Base-by-base conservation (phyloP, 495 filamentous ascomycete genomes). In the Aspergillus saccharolyticus region DNA sequence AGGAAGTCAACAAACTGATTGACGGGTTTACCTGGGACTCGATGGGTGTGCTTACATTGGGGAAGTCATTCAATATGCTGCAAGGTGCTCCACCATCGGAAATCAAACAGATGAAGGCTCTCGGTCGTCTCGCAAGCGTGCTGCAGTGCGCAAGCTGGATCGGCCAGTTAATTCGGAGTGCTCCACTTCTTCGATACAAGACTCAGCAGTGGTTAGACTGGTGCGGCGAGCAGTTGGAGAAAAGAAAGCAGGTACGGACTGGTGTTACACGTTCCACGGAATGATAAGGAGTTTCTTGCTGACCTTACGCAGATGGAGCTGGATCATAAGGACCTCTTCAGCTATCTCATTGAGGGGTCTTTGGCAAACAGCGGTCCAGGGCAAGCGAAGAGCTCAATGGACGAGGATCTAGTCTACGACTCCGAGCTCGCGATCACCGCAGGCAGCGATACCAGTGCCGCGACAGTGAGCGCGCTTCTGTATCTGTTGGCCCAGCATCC, bases 401-500 rank as follows among this genome's bases (percentile, higher is more conserved):
- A 57, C n/a, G 25, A 39, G 25, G 58, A 56, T 12, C 22, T 61
- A 3, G 20, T 56, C 44, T 53, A 28, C 33, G 54, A 61, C 21
- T 46, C 58, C 4, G 54, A 61, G 44, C 54, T 61, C 9, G 44
- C 54, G 4, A 55, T 61, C 18, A 44, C 21, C 1, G 54, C 54
- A 6, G 53, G 58, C 16, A 61, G 58, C 30, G 48, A 61, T 30
- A 61, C 58, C 16, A 57, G 49, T 17, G 48, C 50, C 7, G 25
- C 54, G 20, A 49, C 49, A 21, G 20, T 56, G 12, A 61, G 43
- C 33, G 42, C 39, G 25, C 33, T 52, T n/a, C 16, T 61, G 19
- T 61, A 56, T 54, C 28, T 61, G 9, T 47, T 56, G 22, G 58
- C 52, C 1, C 42, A 53, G 44, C 50, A 61, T 50, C 58, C 58